These are phyloP conservation scores for Cytospora piceicola DNA, from an alignment of 2,329 filamentous ascomycete species.

Conservation along the genomic window DNA sequence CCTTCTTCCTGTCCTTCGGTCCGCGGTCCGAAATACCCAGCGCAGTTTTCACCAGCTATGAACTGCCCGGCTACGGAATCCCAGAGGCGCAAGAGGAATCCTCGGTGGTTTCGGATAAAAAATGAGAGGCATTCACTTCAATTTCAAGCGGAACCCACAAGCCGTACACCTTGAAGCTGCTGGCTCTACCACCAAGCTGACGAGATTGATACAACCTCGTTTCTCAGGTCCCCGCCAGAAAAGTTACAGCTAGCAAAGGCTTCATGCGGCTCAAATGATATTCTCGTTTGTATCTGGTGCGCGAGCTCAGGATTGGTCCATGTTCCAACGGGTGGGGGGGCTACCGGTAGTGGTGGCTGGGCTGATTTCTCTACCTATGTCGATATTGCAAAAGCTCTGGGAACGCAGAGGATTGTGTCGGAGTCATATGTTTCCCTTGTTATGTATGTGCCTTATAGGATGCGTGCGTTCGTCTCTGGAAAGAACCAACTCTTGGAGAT, in stretches of 20 bases:
- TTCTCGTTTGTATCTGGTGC: constrained; percentile 12
- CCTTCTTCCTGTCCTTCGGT: constrained; percentile 18
- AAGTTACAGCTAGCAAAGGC: constrained; percentile 25
- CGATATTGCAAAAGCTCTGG: constrained; percentile 27
- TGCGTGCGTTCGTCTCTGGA: constrained; percentile 24
- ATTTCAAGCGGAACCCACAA: constrained; percentile 11
- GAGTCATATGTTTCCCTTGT: constrained; percentile 26
- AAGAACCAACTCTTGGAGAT: constrained; percentile 30
- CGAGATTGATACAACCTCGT: constrained; percentile 13
- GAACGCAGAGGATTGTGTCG: constrained; percentile 23
- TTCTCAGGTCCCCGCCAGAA: constrained; percentile 16
- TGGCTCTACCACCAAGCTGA: constrained; percentile 12
- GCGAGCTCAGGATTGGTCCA: constrained; percentile 3
- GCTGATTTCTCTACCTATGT: constrained; percentile 20
- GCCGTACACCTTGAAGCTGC: constrained; percentile 22
- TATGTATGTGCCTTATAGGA: constrained; percentile 31
- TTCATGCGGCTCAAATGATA: constrained; percentile 6
- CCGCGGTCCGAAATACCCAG: constrained; percentile 27
- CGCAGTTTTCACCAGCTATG: constrained; percentile 17
- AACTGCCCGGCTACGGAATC: constrained; percentile 15
- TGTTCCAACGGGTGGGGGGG: constrained; percentile 6
- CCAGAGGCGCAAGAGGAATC: constrained; percentile 16
- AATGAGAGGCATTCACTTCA: constrained; percentile 19
- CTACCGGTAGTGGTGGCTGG: constrained; percentile 15
- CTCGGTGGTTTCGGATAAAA: constrained; percentile 15